Base-by-base conservation (phyloP, 176 grass and related monocot genomes). In the Zoysia japonica region DNA sequence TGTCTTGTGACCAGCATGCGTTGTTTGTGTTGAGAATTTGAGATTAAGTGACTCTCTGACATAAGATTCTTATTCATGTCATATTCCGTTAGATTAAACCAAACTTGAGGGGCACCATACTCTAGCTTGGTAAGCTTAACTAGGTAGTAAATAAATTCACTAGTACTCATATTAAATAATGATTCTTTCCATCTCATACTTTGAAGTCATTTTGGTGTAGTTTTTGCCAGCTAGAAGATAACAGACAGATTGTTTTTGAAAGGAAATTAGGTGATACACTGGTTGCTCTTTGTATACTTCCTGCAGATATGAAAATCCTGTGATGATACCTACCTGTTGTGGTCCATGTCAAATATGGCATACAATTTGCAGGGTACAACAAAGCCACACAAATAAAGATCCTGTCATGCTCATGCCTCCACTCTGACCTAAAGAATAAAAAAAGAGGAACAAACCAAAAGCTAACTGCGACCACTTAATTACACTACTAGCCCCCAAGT, bases 351-450 rank as follows among this genome's bases (percentile, higher is more conserved):
- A 68, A 44, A 67, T 54, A 68, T 60, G 47, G 11, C 71, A 64
- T 71, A 35, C 12, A 60, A 83, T 52, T 84, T 89, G 80, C 84
- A 82, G 84, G 85, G 73, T 85, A 87, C 84, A 78, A 67, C 67
- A 81, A 89, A 88, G 80, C 75, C 71, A 28, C 28, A 28, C 28
- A 28, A 28, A 28, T 28, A 82, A 89, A 85, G 78, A 87, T 87
- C 68, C 49, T 82, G 76, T 51, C 84, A 85, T 75, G 84, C 71
- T 88, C 65, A 81, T 78, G 77, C 69, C 54, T 61, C 82, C 85
- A 83, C 83, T 82, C 49, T 56, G 78, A 70, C 61, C 70, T 43
- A 19, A 73, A 86, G 78, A 67, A 75, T 28, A 12, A 86, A 72
- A 28, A 28, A 28, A 28, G 28, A 67, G 57, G n/a, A 67, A 76